These are phyloP conservation scores for Endothia cerciana DNA, from an alignment of 2,329 filamentous ascomycete genomes.

Conservation along the genomic window DNA sequence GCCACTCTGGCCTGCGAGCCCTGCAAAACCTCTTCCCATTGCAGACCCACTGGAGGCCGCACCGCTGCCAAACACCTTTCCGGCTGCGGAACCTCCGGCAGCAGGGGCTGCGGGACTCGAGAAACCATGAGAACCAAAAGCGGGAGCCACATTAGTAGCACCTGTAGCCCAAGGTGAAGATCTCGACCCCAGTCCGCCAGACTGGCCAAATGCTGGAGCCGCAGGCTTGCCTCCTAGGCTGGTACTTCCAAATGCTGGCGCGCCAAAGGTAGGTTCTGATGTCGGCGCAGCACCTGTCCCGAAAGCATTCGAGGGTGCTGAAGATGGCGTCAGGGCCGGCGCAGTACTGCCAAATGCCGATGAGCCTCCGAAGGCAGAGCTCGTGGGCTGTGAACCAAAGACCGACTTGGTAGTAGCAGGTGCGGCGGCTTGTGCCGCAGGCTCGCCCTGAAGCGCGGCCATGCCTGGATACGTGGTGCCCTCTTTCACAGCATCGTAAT, in stretches of 20 bases:
- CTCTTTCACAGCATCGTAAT: constrained; percentile 80
- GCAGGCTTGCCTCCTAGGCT: constrained; percentile 39
- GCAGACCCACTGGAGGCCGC: constrained; percentile 33
- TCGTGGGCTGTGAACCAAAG: constrained; percentile 35
- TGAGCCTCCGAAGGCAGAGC: constrained; percentile 34
- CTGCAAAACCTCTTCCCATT: constrained; percentile 52
- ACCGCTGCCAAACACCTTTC: constrained; percentile 44
- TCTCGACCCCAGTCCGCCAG: constrained; percentile 49
- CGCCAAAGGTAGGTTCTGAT: constrained; percentile 4
- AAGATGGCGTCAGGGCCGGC: constrained; percentile 7
- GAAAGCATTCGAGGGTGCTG: constrained; percentile 45
- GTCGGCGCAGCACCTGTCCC: constrained; percentile 34
- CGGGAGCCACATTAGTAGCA: constrained; percentile 42
- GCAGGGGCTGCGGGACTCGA: constrained; percentile 42
- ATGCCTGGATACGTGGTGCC: constrained; percentile 76
- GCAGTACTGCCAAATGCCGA: constrained; percentile 52
- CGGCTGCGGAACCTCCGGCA: constrained; percentile 37
- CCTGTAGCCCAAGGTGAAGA: constrained; percentile 58
- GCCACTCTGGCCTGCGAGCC: constrained; percentile 58
- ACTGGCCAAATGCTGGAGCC: constrained; percentile 55
- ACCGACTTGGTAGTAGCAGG: constrained; percentile 37
- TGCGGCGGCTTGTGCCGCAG: constrained; percentile 41
- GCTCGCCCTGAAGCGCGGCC: constrained; percentile 48
- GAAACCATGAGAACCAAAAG: constrained; percentile 61
- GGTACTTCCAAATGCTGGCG: constrained; percentile 37